These are phyloP conservation scores for Paxillus involutus DNA, from an alignment of 768 basidiomycete genomes.

Conservation along the genomic window DNA sequence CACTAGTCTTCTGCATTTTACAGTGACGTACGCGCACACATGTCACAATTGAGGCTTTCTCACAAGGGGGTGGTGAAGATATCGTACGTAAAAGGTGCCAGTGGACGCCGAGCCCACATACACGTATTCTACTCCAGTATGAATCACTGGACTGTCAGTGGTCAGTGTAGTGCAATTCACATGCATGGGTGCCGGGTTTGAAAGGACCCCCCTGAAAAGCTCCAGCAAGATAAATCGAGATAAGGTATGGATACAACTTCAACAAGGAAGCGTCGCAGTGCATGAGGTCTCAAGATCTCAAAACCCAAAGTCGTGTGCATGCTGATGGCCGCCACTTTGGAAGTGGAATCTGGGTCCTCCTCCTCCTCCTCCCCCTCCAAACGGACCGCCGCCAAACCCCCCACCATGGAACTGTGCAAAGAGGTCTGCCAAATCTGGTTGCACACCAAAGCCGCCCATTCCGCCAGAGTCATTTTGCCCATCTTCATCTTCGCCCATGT, in stretches of 20 bases:
- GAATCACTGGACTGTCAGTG: too few species aligned
- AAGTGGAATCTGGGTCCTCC: constrained; percentile 34
- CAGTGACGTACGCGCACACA: too few species aligned
- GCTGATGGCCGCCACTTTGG: constrained; percentile 12
- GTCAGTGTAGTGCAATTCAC: too few species aligned
- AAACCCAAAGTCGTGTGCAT: constrained; percentile 15
- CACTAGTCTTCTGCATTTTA: too few species aligned
- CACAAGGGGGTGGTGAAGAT: too few species aligned
- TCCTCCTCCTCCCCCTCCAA: constrained; percentile 19
- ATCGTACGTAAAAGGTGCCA: too few species aligned
- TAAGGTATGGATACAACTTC: not conserved
- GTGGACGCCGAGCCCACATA: too few species aligned
- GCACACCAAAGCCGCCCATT: constrained; percentile 43
- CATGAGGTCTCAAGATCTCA: constrained; percentile 8
- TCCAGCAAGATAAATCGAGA: not conserved
- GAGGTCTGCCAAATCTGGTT: constrained; percentile 55
- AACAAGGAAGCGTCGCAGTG: not conserved
- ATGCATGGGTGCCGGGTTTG: too few species aligned
- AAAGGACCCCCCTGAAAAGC: not conserved
- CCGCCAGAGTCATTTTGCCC: constrained; percentile 48
- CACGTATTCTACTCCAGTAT: too few species aligned
- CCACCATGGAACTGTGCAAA: constrained; percentile 64
- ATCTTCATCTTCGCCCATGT: constrained; percentile 82
- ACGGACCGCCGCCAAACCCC: constrained; percentile 27
- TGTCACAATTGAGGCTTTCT: too few species aligned